Evolutionary conservation across 495 filamentous ascomycete species (phyloP), one percentile per base, ranked within the genome.

Genomic region (Corynascus novoguineensis): DNA sequence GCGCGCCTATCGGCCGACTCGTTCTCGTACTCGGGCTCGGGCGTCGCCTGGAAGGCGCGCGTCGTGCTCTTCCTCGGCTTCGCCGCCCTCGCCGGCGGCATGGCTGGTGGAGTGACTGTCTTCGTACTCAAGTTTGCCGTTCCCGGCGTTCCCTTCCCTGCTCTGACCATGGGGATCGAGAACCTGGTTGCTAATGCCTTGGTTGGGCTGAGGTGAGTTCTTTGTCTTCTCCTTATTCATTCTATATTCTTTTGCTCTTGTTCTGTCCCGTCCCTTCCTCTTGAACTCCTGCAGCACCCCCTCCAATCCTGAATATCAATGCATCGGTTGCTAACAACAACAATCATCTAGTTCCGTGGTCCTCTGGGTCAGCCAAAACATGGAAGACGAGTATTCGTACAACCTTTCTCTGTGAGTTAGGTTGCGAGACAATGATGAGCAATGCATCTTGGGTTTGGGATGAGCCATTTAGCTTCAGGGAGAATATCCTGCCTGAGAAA

Each of bases 371-470:
- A 90, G 87, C 59, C 95, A 99, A 82, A 99, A 97, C 66, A 96
- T 97, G 74, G 95, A 99, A 74, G 95, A 98, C 64, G 92, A 97
- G 72, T 98, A 97, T 69, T 90, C 90, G 49, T 98, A 98, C 72
- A 97, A 90, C 67, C 76, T 98, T 56, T 86, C 92, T 40, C 80
- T 98, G 58, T 97, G 66, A 83, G 52, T 28, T 11, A 17, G 21
- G 15, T 25, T 25, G 29, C 2, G 17, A 14, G n/a, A 5, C 10
- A 12, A 6, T 27, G 28, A 29, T 19, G 3, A 10, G 34, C 31
- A 31, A 14, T 10, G 48, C 11, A 15, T 8, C n/a, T 14, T 7
- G 37, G 29, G 38, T 12, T 6, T n/a, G 12, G 19, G 27, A 17
- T 41, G n/a, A 38, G 3, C 10, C 24, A 7, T 17, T 37, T 25